Base-by-base conservation (phyloP, 148 eudicot species). In the Pouteria glomerata region DNA sequence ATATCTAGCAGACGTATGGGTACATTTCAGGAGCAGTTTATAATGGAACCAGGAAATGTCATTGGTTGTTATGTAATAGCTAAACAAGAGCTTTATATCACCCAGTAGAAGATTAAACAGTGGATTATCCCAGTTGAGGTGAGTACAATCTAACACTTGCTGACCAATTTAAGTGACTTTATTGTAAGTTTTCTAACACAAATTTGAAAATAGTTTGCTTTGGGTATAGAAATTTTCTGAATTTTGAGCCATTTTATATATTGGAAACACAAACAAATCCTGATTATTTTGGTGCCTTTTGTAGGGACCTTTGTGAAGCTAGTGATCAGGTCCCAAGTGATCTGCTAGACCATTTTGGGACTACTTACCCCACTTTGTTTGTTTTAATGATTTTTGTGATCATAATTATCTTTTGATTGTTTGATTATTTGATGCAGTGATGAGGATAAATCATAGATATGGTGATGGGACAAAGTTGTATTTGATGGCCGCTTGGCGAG, bases 1-100 rank as follows among this genome's bases (percentile, higher is more conserved):
- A 24, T 89, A 60, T 67, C 87, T 8, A 89, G 84, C 80, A 82
- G 79, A 72, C 78, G 86, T 45, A 81, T 87, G 84, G 97, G 97
- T 57, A 87, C 90, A 24, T 91, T 94, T 68, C 87, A 76, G 77
- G 98, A 91, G 79, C 98, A 94, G 78, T 94, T 94, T 76, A 72
- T 90, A 18, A 69, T 94, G 58, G 95, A 94, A 77, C 82, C 88
- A 24, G 82, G 83, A 69, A 81, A 81, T 42, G 81, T 60, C 61
- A 90, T 94, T 61, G 98, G 98, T 23, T 78, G 90, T 29, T 91
- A 87, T 76, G 39, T 66, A 66, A 81, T 94, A 68, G 63, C 81
- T 66, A 86, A 75, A 42, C 98, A 94, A 73, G 98, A 94, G 82
- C 93, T 94, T 73, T 86, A 87, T 69, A 91, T 94, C 68, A 87